Conservation (phyloP, 768 basidiomycete genomes). For the Rickenella mellea region DNA sequence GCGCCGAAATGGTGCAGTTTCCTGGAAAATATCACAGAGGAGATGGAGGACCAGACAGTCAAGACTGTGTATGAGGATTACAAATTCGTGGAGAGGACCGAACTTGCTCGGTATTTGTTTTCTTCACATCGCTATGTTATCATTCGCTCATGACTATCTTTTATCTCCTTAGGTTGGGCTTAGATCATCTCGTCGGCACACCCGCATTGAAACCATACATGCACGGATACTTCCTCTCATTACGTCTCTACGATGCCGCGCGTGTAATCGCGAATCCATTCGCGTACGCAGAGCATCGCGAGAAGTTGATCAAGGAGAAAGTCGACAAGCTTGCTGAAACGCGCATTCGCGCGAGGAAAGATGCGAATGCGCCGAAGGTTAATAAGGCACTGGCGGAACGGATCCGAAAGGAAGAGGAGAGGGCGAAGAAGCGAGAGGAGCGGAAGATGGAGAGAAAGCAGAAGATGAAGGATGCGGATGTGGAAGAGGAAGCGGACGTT, state of each 20-base stretch:
- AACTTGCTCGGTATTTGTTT: conserved; percentile 67
- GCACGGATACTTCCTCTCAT: conserved; percentile 97
- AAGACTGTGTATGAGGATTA: conserved; percentile 88
- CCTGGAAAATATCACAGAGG: conserved; percentile 97
- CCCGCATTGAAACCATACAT: conserved; percentile 97
- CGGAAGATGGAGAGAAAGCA: conserved; percentile 36
- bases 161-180: conserved; percentile 55
- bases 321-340: conserved; percentile 91
- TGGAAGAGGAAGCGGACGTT: conserved; percentile 17
- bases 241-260: conserved; percentile 93
- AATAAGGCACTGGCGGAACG: conserved; percentile 85
- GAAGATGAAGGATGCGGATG: conserved; percentile 24
- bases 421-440: conserved; percentile 44
- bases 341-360: conserved; percentile 79
- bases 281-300: conserved; percentile 89
- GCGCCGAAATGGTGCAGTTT: conserved; percentile 97
- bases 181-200: conserved; percentile 92
- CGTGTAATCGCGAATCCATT: conserved; percentile 94
- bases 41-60: conserved; percentile 84
- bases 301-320: conserved; percentile 77
- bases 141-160: background rate
- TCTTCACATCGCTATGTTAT: conserved; percentile 1
- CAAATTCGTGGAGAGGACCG: conserved; percentile 88
- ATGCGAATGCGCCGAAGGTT: conserved; percentile 50
- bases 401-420: conserved; percentile 58